Percentiles rank a stretch among this genome's conserved stretches.
phyloP scores from a whole-genome alignment of 2,329 filamentous ascomycete genomes.

The Alternaria metachromatica region DNA sequence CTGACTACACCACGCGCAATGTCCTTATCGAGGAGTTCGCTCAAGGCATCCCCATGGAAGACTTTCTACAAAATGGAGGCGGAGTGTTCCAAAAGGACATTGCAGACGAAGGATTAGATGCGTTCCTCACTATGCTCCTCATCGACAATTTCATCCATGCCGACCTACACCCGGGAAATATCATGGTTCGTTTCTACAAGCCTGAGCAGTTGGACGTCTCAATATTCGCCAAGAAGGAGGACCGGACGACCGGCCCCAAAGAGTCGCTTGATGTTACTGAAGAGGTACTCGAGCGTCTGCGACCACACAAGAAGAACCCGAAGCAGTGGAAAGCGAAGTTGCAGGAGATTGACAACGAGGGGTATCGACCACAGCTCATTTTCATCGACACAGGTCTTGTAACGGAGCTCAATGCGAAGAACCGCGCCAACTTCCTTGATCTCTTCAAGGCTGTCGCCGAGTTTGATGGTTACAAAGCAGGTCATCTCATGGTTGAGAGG shows the following conservation, averaged over 20 bases:
- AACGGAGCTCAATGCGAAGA: constrained; percentile 86
- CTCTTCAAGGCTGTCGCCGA: constrained; percentile 95
- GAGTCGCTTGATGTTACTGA: constrained; percentile 80
- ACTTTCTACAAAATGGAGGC: constrained; percentile 89
- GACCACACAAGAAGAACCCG: constrained; percentile 72
- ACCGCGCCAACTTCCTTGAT: constrained; percentile 89
- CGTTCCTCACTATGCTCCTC: constrained; percentile 94
- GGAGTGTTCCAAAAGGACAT: constrained; percentile 94
- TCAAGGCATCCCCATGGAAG: constrained; percentile 87
- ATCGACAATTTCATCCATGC: constrained; percentile 98
- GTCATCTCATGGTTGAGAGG: constrained; percentile 93
- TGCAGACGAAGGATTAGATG: constrained; percentile 91
- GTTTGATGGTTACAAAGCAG: constrained; percentile 95
- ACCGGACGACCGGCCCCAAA: constrained; percentile 46
- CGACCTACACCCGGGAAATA: constrained; percentile 95
- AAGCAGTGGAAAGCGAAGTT: constrained; percentile 78
- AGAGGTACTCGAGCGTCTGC: constrained; percentile 79
- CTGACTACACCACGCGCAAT: constrained; percentile 88
- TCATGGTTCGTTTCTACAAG: constrained; percentile 98
- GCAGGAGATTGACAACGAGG: constrained; percentile 78
- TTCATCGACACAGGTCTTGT: constrained; percentile 98
- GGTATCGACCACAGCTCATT: constrained; percentile 90
- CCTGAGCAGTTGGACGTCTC: constrained; percentile 73
- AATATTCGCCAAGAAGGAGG: constrained; percentile 53
- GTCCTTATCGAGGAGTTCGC: constrained; percentile 96